Evolutionary conservation across 1,284 basidiomycete genomes (phyloP).

Genomic region (Microbotryum saponariae): DNA sequence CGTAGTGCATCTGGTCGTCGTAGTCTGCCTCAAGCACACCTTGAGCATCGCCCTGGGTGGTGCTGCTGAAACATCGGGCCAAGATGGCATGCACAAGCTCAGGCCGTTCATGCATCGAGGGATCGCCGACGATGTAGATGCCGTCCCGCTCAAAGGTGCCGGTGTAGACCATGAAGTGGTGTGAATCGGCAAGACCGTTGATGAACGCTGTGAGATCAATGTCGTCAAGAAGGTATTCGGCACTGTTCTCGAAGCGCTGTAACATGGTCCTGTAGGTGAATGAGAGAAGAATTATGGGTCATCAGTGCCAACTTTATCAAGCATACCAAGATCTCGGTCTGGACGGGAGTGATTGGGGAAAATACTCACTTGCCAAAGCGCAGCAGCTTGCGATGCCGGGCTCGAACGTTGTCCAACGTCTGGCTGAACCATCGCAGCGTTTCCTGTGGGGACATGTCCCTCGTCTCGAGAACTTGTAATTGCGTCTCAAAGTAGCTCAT

Average conservation of each 20-base stretch:
- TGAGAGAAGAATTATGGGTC: too few species aligned
- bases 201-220: conserved; percentile 76
- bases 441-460: conserved; percentile 67
- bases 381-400: conserved; percentile 87
- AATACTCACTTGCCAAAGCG: conserved; percentile 72
- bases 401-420: conserved; percentile 83
- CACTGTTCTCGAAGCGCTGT: conserved; percentile 87
- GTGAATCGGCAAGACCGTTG: conserved; percentile 68
- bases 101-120: conserved; percentile 71
- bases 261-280: conserved; percentile 39
- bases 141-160: conserved; percentile 81
- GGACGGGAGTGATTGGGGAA: background rate
- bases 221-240: conserved; percentile 81
- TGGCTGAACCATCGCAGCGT: conserved; percentile 84
- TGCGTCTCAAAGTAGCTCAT: conserved; percentile 91
- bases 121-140: conserved; percentile 85
- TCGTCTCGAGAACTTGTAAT: conserved; percentile 57
- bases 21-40: conserved; percentile 40
- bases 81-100: conserved; percentile 74
- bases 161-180: conserved; percentile 93
- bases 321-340: background rate
- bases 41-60: conserved; percentile 41
- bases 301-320: too few species aligned
- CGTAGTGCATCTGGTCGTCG: conserved; percentile 51
- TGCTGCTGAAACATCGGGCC: conserved; percentile 63